These are phyloP conservation scores for Monilinia polystroma DNA, from an alignment of 2,329 filamentous ascomycete genomes.

Conservation along the genomic window DNA sequence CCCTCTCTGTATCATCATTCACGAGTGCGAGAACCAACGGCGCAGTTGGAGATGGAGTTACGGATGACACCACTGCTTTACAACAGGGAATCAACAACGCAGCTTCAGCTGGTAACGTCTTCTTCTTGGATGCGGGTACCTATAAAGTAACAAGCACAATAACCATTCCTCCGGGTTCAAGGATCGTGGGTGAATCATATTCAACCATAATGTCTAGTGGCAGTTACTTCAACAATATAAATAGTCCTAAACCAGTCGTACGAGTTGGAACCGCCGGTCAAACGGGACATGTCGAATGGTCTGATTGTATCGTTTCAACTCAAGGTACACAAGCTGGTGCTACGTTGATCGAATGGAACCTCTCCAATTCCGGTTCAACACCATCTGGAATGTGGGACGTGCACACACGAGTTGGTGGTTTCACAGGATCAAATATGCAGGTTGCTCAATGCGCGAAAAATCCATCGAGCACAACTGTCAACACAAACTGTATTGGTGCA, in stretches of 20 bases:
- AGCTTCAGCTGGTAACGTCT: conserved; percentile 48
- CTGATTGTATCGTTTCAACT: conserved; percentile 56
- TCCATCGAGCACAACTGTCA: conserved; percentile 39
- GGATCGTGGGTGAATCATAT: conserved; percentile 46
- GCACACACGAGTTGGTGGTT: conserved; percentile 45
- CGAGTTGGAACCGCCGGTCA: conserved; percentile 58
- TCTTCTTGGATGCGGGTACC: conserved; percentile 57
- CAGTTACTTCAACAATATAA: conserved; percentile 45
- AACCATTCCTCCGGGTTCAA: conserved; percentile 46
- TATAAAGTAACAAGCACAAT: conserved; percentile 53
- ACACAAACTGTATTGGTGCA: conserved; percentile 41
- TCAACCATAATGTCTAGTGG: conserved; percentile 45
- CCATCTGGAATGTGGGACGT: conserved; percentile 51
- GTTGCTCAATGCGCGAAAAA: conserved; percentile 53
- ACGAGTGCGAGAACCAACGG: conserved; percentile 45
- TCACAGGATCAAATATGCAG: conserved; percentile 38
- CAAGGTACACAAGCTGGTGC: conserved; percentile 63
- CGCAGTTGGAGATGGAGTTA: conserved; percentile 53
- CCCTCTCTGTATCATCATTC: conserved; percentile 43
- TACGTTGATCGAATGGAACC: conserved; percentile 65
- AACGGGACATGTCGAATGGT: conserved; percentile 59
- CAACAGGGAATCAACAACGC: conserved; percentile 55
- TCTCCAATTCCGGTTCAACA: conserved; percentile 52
- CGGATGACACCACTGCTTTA: conserved; percentile 60
- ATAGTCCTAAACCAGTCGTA: conserved; percentile 49